These are phyloP conservation scores for Chlorella ohadii DNA, from an alignment of 139 green algal genomes.

Conservation along the genomic window DNA sequence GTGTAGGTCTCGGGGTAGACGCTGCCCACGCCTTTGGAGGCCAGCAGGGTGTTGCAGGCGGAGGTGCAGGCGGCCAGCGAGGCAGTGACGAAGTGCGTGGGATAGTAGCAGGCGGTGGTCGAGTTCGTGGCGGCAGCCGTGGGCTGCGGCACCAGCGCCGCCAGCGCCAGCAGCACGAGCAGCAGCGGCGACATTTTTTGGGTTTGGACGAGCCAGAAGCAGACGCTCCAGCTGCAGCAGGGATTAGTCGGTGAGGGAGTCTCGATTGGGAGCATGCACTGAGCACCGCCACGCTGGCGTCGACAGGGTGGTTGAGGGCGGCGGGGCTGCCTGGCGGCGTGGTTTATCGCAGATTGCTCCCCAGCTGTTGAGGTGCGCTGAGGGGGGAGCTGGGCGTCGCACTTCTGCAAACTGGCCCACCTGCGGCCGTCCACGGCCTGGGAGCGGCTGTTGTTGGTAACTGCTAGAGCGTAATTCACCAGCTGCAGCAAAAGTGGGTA, in stretches of 20 bases:
- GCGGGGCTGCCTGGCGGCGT: too few species aligned
- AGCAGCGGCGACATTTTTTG: too few species aligned
- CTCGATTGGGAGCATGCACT: neutral
- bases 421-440: too few species aligned
- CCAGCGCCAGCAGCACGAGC: neutral
- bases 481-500: too few species aligned
- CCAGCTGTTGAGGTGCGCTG: too few species aligned
- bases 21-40: neutral
- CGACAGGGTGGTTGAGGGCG: neutral
- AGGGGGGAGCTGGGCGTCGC: too few species aligned
- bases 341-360: too few species aligned
- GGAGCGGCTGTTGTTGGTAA: too few species aligned
- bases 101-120: neutral
- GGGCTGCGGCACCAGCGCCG: neutral
- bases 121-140: neutral
- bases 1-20: slow-evolving; percentile 1
- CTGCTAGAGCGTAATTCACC: too few species aligned
- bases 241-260: neutral
- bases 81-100: neutral
- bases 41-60: neutral
- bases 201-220: neutral
- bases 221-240: too few species aligned
- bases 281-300: too few species aligned
- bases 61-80: neutral
- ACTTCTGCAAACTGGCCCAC: too few species aligned